A percentile compares a stretch with the other conserved stretches of the same genome.
phyloP scores from a whole-genome alignment of 768 basidiomycete genomes.

The Pseudohyphozyma bogoriensis region DNA sequence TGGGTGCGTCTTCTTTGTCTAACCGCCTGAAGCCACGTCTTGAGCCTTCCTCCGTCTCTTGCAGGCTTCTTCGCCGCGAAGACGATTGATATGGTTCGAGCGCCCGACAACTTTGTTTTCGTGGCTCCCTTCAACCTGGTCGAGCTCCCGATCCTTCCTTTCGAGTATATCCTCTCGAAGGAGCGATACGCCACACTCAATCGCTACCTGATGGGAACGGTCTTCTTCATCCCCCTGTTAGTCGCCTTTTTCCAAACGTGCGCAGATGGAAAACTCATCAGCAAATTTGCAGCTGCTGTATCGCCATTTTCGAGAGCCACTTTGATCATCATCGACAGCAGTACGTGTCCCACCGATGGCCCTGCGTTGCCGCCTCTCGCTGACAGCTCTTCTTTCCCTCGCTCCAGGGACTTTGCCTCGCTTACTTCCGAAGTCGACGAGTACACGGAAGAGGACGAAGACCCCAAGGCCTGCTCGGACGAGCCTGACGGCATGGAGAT shows the following conservation, averaged over 20 bases:
- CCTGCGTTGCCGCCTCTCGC: background rate
- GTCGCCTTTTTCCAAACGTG: background rate
- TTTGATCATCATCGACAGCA: constrained; percentile 14
- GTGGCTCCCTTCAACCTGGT: constrained; percentile 40
- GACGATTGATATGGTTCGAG: constrained; percentile 33
- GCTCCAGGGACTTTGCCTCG: constrained; percentile 1
- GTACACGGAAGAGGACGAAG: constrained; percentile 10
- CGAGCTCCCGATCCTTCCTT: constrained; percentile 22
- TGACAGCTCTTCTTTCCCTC: too few species aligned
- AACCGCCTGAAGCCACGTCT: too few species aligned
- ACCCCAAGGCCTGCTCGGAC: constrained; percentile 20
- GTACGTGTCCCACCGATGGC: background rate
- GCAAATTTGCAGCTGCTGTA: constrained; percentile 20
- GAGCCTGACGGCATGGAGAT: constrained; percentile 37
- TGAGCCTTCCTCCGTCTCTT: too few species aligned
- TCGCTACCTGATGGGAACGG: constrained; percentile 36
- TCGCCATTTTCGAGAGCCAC: constrained; percentile 41
- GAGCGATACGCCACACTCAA: constrained; percentile 38
- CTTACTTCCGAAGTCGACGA: constrained; percentile 15
- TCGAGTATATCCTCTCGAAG: constrained; percentile 35
- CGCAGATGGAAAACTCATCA: too few species aligned
- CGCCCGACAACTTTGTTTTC: constrained; percentile 36
- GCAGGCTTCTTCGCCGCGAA: constrained; percentile 42
- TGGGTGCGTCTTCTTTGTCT: too few species aligned
- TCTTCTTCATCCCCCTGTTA: constrained; percentile 39